Evolutionary conservation across 495 filamentous ascomycete species (phyloP).

Genomic region (Lentithecium fluviatile): DNA sequence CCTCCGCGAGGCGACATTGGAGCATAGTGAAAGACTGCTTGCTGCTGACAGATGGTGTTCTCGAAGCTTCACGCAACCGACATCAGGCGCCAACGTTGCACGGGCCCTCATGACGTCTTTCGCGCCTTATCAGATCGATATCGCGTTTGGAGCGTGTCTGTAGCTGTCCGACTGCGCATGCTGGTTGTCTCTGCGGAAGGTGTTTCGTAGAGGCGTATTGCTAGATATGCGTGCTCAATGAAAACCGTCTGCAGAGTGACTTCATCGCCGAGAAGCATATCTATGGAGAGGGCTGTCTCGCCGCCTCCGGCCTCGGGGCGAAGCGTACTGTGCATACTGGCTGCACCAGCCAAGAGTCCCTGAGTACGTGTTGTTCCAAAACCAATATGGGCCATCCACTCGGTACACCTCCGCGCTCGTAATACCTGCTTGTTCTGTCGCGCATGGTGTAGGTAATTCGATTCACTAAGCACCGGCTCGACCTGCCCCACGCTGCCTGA

Average conservation of each 20-base stretch:
- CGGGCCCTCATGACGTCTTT: slow-evolving; percentile 15
- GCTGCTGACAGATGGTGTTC: slow-evolving; percentile 13
- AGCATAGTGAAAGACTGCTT: neutral
- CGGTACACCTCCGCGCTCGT: too few species aligned
- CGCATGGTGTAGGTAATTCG: slow-evolving; percentile 17
- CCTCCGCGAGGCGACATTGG: neutral
- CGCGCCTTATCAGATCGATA: slow-evolving; percentile 19
- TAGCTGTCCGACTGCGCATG: neutral
- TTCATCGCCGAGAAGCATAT: too few species aligned
- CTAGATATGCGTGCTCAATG: too few species aligned
- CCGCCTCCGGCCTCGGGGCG: too few species aligned
- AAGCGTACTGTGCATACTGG: too few species aligned
- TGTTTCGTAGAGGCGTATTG: too few species aligned
- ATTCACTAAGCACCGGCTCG: slow-evolving; percentile 28
- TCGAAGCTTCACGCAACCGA: slow-evolving; percentile 23
- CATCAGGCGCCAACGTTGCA: slow-evolving; percentile 10
- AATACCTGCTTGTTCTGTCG: too few species aligned
- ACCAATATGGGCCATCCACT: too few species aligned
- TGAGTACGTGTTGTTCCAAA: too few species aligned
- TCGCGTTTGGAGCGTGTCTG: neutral
- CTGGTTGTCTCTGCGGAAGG: neutral
- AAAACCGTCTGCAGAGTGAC: too few species aligned
- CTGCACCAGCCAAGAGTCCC: too few species aligned
- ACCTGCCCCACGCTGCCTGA: slow-evolving; percentile 25
- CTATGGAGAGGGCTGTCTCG: too few species aligned